Evolutionary conservation across 169 alveolate species (phyloP).

Genomic region (Eimeria acervulina): DNA sequence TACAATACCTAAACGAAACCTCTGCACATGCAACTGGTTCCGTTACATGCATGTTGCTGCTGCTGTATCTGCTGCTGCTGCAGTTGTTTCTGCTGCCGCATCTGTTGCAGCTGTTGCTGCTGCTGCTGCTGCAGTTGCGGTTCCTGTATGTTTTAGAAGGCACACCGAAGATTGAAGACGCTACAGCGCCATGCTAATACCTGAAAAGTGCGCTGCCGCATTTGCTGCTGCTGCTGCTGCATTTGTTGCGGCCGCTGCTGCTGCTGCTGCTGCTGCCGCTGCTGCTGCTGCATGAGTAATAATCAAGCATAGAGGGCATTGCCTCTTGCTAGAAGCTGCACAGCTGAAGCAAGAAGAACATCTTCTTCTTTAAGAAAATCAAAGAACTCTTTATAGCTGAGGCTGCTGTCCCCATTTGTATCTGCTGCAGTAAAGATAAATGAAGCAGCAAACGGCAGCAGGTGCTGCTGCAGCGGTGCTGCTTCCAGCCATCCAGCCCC

Average conservation of each 20-base stretch:
- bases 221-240: too few species aligned
- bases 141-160: too few species aligned
- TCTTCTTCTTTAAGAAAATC: not conserved
- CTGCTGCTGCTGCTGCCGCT: too few species aligned
- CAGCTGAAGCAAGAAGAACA: not conserved
- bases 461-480: slow-evolving; percentile 27
- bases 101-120: not conserved
- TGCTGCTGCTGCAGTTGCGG: too few species aligned
- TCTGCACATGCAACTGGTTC: not conserved
- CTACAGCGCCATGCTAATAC: too few species aligned
- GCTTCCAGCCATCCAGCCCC: slow-evolving; percentile 51
- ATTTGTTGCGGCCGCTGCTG: too few species aligned
- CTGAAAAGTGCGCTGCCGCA: too few species aligned
- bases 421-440: slow-evolving; percentile 50
- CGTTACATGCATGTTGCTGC: not conserved
- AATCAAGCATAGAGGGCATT: not conserved
- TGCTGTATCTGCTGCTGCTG: not conserved
- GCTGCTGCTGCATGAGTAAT: not conserved
- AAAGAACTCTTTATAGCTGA: slow-evolving; percentile 3
- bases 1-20: too few species aligned
- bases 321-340: not conserved
- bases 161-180: too few species aligned
- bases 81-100: slow-evolving; percentile 32
- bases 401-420: not conserved
- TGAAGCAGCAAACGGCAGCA: slow-evolving; percentile 6